Conservation (phyloP, 495 filamentous ascomycete genomes). For the Lasiosphaeria ovina region DNA sequence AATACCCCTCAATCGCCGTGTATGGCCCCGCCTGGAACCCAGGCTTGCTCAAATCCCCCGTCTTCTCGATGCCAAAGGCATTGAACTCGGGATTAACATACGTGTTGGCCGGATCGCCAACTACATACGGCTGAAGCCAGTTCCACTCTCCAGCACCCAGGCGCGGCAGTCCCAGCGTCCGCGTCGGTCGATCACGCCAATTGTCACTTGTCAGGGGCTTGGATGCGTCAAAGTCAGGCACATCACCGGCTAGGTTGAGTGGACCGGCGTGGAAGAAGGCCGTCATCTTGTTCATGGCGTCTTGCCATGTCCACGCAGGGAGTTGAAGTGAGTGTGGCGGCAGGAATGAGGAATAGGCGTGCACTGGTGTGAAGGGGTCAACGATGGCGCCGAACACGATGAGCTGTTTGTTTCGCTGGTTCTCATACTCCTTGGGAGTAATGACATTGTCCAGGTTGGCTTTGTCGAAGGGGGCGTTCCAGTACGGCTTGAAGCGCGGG, state of each 20-base stretch:
- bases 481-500: conserved; percentile 27
- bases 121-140: conserved; percentile 50
- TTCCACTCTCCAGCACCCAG: conserved; percentile 34
- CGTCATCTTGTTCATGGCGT: conserved; percentile 42
- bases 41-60: conserved; percentile 16
- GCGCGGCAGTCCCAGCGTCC: conserved; percentile 24
- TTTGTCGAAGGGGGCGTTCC: conserved; percentile 21
- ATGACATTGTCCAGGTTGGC: conserved; percentile 2
- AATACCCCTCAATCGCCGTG: conserved; percentile 44
- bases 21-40: conserved; percentile 34
- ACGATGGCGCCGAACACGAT: conserved; percentile 36
- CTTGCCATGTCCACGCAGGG: conserved; percentile 44
- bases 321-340: conserved; percentile 36
- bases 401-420: conserved; percentile 20
- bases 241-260: conserved; percentile 27
- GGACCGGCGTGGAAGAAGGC: conserved; percentile 50
- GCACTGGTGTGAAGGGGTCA: conserved; percentile 46
- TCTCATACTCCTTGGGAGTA: conserved; percentile 1
- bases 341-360: conserved; percentile 40
- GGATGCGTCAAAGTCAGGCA: conserved; percentile 15
- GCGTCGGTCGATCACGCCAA: conserved; percentile 1
- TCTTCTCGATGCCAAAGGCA: background rate
- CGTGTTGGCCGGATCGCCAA: too few species aligned
- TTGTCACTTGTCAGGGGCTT: conserved; percentile 13
- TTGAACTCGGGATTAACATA: background rate